These are phyloP conservation scores for Penicillium nucicola DNA, from an alignment of 495 filamentous ascomycete genomes.

Conservation along the genomic window DNA sequence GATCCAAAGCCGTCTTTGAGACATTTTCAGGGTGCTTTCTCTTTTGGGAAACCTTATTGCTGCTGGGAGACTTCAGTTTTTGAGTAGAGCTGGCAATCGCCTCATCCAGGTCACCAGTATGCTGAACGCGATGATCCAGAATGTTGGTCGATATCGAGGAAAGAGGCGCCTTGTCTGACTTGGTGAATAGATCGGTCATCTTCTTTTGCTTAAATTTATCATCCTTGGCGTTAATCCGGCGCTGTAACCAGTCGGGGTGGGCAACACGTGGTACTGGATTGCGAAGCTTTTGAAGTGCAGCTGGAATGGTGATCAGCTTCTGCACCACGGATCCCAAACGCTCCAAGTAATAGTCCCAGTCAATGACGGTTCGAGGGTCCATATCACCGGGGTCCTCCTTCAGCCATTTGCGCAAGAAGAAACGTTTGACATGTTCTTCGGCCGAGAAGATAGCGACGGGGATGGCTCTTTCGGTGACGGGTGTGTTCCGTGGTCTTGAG, in stretches of 20 bases:
- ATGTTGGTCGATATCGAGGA: constrained; percentile 70
- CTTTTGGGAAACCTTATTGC: constrained; percentile 68
- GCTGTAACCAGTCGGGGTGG: constrained; percentile 95
- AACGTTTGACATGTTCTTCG: constrained; percentile 78
- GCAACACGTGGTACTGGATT: constrained; percentile 92
- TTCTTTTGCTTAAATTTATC: constrained; percentile 98
- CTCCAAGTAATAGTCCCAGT: constrained; percentile 96
- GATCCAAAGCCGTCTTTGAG: constrained; percentile 62
- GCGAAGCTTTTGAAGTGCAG: constrained; percentile 87
- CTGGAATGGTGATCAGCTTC: constrained; percentile 97
- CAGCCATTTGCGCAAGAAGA: constrained; percentile 92
- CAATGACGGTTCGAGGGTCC: constrained; percentile 83
- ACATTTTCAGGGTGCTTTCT: constrained; percentile 74
- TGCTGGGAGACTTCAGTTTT: constrained; percentile 67
- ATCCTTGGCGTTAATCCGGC: constrained; percentile 89
- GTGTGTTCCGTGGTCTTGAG: constrained; percentile 76
- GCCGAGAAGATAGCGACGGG: constrained; percentile 97
- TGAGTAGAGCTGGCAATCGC: constrained; percentile 65
- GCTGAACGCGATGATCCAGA: constrained; percentile 53
- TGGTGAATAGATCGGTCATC: constrained; percentile 89
- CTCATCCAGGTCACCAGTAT: constrained; percentile 77
- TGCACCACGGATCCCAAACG: constrained; percentile 94
- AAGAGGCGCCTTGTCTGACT: constrained; percentile 70
- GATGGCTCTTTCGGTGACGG: constrained; percentile 91
- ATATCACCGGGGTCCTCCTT: constrained; percentile 91